phyloP scores from a whole-genome alignment of 1,139 yeast species.

The Geotrichum restrictum region DNA sequence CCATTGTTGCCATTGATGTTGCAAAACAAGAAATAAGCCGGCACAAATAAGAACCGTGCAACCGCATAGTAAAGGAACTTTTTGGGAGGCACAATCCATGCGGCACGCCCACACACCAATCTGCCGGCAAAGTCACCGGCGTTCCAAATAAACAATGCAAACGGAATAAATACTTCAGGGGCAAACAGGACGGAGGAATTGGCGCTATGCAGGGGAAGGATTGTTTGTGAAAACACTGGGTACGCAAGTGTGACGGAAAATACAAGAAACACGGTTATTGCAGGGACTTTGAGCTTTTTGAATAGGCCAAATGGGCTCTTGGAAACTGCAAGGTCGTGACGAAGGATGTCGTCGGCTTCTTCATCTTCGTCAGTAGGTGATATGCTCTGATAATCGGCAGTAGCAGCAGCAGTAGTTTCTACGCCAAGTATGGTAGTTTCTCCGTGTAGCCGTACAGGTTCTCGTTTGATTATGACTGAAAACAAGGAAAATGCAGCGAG shows the following conservation, averaged over 20 bases:
- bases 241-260: conserved; percentile 75
- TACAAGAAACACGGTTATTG: conserved; percentile 65
- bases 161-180: conserved; percentile 56
- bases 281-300: conserved; percentile 61
- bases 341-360: neutral
- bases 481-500: conserved; percentile 42
- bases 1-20: conserved; percentile 48
- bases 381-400: neutral
- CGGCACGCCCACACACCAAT: conserved; percentile 46
- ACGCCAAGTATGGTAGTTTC: neutral
- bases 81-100: conserved; percentile 22
- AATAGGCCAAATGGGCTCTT: conserved; percentile 24
- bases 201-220: conserved; percentile 49
- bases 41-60: conserved; percentile 52
- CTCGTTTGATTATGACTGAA: conserved; percentile 16
- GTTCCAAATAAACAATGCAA: conserved; percentile 82
- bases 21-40: conserved; percentile 45
- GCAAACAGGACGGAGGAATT: conserved; percentile 26
- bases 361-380: neutral
- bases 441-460: conserved; percentile 1
- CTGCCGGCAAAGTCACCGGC: conserved; percentile 82
- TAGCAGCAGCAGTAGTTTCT: neutral
- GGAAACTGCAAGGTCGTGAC: conserved; percentile 1
- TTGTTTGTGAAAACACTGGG: conserved; percentile 83
- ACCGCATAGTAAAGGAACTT: conserved; percentile 26